phyloP scores from a whole-genome alignment of 192 early-diverging fungal genomes.

The Blastocladiella britannica region DNA sequence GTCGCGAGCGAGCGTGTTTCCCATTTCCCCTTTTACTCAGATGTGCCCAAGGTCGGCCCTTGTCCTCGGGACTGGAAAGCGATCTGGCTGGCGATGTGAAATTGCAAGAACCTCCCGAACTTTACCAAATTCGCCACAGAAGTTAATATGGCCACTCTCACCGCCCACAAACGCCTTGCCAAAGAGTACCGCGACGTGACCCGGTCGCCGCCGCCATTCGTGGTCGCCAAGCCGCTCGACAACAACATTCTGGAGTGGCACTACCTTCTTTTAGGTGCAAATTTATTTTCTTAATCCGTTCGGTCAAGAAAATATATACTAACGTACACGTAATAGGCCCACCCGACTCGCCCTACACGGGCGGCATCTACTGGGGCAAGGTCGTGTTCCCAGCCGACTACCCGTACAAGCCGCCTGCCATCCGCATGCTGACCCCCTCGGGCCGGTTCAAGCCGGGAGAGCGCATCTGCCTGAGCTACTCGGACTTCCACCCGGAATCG shows the following conservation, averaged over 20 bases:
- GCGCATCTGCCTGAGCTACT: conserved; percentile 87
- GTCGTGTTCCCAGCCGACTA: conserved; percentile 88
- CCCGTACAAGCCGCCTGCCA: conserved; percentile 78
- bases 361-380: conserved; percentile 86
- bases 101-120: conserved; percentile 46
- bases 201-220: conserved; percentile 9
- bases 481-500: conserved; percentile 74
- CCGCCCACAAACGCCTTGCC: conserved; percentile 49
- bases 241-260: conserved; percentile 93
- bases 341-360: conserved; percentile 77
- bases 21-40: conserved; percentile 42
- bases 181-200: conserved; percentile 57
- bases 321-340: conserved; percentile 31
- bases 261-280: conserved; percentile 2
- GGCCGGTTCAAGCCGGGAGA: conserved; percentile 86
- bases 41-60: conserved; percentile 26
- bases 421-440: conserved; percentile 60
- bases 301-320: neutral
- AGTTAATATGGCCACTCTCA: conserved; percentile 53
- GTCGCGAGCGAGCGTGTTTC: too few relatives aligned
- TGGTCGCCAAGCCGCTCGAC: conserved; percentile 46
- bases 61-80: conserved; percentile 18
- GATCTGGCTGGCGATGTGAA: conserved; percentile 23
- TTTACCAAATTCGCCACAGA: conserved; percentile 15
- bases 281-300: neutral